Evolutionary conservation across 2,329 filamentous ascomycete genomes (phyloP).

Genomic region (Aurifilum marmelostoma): DNA sequence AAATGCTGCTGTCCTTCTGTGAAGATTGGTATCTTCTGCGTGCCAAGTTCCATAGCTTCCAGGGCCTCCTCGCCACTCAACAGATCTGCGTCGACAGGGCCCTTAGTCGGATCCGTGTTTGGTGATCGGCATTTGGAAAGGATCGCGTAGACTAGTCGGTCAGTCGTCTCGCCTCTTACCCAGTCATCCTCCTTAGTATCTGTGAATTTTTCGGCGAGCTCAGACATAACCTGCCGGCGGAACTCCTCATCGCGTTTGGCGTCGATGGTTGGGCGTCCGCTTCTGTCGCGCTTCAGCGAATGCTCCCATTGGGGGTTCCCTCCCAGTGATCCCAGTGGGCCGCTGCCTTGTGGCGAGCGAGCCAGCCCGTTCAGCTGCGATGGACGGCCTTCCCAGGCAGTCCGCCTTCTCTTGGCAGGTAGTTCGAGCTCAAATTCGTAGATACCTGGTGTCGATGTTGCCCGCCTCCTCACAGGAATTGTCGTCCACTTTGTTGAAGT

Average conservation of each 20-base stretch:
- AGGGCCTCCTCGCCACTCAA: conserved; percentile 25
- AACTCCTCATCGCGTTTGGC: conserved; percentile 21
- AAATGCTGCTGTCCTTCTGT: conserved; percentile 36
- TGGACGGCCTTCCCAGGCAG: background rate
- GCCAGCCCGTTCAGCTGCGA: background rate
- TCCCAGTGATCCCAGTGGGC: background rate
- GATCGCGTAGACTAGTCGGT: conserved; percentile 28
- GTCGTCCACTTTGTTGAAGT: conserved; percentile 26
- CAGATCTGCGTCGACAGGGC: conserved; percentile 26
- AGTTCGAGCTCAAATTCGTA: conserved; percentile 26
- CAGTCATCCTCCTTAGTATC: conserved; percentile 27
- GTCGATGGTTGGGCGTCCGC: conserved; percentile 15
- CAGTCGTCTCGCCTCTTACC: conserved; percentile 27
- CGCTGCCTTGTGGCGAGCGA: background rate
- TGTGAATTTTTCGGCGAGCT: conserved; percentile 26
- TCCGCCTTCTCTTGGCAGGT: conserved; percentile 22
- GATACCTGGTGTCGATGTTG: conserved; percentile 26
- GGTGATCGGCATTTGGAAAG: conserved; percentile 26
- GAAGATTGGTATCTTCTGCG: conserved; percentile 31
- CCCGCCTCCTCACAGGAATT: conserved; percentile 24
- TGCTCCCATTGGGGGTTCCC: background rate
- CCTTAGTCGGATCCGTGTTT: conserved; percentile 25
- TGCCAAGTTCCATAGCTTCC: conserved; percentile 20
- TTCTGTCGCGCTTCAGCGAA: background rate
- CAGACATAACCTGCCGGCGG: conserved; percentile 23